Conservation (phyloP, 164 flowering plant genomes). For the Tetrastigma voinierianum region DNA sequence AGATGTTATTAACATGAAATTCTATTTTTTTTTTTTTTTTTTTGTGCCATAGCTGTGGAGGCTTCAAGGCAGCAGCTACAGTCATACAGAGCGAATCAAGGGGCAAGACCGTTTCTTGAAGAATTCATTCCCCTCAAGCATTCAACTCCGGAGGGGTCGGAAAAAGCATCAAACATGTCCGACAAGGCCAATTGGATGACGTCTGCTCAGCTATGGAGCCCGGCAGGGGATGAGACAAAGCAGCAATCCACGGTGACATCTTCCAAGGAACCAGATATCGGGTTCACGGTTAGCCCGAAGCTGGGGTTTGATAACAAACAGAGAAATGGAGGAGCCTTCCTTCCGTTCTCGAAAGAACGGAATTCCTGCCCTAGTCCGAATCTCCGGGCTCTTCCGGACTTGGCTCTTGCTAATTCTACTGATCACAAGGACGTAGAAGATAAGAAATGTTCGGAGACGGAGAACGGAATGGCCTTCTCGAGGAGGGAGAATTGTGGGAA, state of each 20-base stretch:
- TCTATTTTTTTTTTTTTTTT: background rate
- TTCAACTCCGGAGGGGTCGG: conserved; percentile 37
- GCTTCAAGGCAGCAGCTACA: conserved; percentile 79
- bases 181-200: conserved; percentile 95
- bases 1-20: background rate
- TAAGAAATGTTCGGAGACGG: conserved; percentile 37
- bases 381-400: conserved; percentile 43
- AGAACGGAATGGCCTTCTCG: conserved; percentile 22
- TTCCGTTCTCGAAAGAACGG: conserved; percentile 79
- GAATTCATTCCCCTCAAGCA: conserved; percentile 89
- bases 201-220: conserved; percentile 88
- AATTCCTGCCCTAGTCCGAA: conserved; percentile 24
- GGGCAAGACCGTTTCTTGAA: conserved; percentile 67
- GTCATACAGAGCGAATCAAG: conserved; percentile 38
- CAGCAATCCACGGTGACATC: conserved; percentile 25
- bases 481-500: conserved; percentile 40
- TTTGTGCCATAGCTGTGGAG: conserved; percentile 67
- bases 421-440: conserved; percentile 49
- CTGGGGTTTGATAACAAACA: conserved; percentile 58
- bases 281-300: conserved; percentile 43
- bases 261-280: conserved; percentile 37
- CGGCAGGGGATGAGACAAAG: conserved; percentile 42
- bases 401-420: conserved; percentile 56
- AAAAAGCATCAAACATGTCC: conserved; percentile 32
- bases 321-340: conserved; percentile 82